These are phyloP conservation scores for Spergularia marina DNA, from an alignment of 148 eudicot species.

Conservation along the genomic window DNA sequence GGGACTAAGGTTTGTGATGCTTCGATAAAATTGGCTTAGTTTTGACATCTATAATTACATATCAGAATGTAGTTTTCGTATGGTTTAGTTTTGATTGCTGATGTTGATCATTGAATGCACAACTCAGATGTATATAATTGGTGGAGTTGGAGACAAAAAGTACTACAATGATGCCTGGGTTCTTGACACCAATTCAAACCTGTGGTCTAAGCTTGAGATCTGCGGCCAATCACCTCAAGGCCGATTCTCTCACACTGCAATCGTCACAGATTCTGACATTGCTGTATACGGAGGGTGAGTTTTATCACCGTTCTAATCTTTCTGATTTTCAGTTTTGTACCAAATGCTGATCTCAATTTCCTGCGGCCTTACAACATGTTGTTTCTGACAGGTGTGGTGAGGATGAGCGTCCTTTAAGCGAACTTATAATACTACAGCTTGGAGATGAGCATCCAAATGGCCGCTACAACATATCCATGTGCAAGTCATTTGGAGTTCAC, in stretches of 20 bases:
- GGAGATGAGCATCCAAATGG: slow-evolving; percentile 50
- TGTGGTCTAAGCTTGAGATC: slow-evolving; percentile 68
- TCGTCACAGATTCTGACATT: slow-evolving; percentile 53
- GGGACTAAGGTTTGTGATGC: slow-evolving; percentile 53
- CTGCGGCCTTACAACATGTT: neutral
- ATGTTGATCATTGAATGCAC: neutral
- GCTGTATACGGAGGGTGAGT: slow-evolving; percentile 84
- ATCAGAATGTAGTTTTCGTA: neutral
- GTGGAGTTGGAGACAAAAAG: slow-evolving; percentile 87
- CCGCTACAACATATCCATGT: slow-evolving; percentile 37
- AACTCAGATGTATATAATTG: slow-evolving; percentile 64
- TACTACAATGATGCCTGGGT: slow-evolving; percentile 84
- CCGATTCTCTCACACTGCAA: slow-evolving; percentile 85
- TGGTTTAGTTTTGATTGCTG: neutral
- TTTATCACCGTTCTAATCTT: neutral
- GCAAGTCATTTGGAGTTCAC: slow-evolving; percentile 42
- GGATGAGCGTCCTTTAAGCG: slow-evolving; percentile 83
- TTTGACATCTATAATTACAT: neutral
- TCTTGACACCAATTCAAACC: slow-evolving; percentile 44
- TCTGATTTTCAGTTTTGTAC: neutral
- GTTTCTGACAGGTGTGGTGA: slow-evolving; percentile 67
- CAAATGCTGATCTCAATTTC: neutral
- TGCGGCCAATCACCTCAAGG: slow-evolving; percentile 72
- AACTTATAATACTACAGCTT: slow-evolving; percentile 66
- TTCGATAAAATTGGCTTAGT: neutral